Conservation (phyloP, 768 basidiomycete species). For the Nidula microcarpa region DNA sequence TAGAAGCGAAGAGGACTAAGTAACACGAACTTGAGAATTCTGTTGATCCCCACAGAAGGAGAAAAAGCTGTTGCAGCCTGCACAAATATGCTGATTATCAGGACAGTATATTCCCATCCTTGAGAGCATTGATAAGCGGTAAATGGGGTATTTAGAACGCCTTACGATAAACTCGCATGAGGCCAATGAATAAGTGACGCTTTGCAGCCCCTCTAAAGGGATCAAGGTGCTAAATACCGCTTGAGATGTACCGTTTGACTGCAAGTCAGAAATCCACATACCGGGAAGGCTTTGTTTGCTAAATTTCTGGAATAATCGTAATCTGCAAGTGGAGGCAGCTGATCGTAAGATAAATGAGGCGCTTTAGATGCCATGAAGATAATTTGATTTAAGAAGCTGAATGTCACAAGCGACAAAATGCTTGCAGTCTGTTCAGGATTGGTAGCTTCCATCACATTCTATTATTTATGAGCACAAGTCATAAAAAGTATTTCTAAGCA, state of each 20-base stretch:
- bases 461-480: background rate
- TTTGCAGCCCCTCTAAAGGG: constrained; percentile 30
- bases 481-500: background rate
- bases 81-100: constrained; percentile 23
- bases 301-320: background rate
- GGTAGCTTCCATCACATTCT: background rate
- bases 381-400: background rate
- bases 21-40: constrained; percentile 30
- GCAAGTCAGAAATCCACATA: background rate
- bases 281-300: background rate
- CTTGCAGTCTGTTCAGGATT: constrained; percentile 2
- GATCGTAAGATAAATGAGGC: background rate
- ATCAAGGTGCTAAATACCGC: constrained; percentile 24
- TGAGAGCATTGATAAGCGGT: background rate
- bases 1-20: background rate
- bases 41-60: constrained; percentile 38
- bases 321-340: constrained; percentile 1
- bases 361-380: background rate
- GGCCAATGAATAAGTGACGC: constrained; percentile 39
- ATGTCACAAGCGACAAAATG: background rate
- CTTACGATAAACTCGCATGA: constrained; percentile 31
- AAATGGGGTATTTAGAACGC: background rate
- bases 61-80: constrained; percentile 24
- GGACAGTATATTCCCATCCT: constrained; percentile 26
- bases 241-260: background rate